Evolutionary conservation across 441 rosid genomes (phyloP).

Genomic region (Adansonia rubrostipa): DNA sequence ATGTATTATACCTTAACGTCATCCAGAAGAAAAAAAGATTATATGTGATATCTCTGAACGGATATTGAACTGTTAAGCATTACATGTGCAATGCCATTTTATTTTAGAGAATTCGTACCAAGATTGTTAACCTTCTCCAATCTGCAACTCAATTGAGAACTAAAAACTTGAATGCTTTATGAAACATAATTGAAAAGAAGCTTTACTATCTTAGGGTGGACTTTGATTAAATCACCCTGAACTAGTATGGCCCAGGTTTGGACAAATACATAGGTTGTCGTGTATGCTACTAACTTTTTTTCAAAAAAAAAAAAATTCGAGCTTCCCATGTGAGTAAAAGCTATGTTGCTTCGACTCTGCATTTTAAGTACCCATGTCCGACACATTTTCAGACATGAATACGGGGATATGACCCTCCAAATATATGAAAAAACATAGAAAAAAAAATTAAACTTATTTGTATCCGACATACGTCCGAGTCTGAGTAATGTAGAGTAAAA

Average conservation of each 20-base stretch:
- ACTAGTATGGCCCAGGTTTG: neutral
- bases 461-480: no score
- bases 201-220: neutral
- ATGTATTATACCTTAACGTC: neutral
- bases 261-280: neutral
- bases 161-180: neutral
- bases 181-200: neutral
- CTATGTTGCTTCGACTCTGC: no score
- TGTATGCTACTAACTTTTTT: neutral
- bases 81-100: neutral
- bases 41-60: neutral
- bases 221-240: neutral
- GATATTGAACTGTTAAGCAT: neutral
- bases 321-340: neutral
- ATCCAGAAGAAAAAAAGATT: neutral
- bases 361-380: no score
- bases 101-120: neutral
- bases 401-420: no score
- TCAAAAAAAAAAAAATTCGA: no score
- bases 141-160: neutral
- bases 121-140: neutral
- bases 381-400: no score
- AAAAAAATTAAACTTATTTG: no score
- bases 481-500: neutral
- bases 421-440: no score